Evolutionary conservation across 2,329 filamentous ascomycete species (phyloP).

Genomic region (Trichoderma oligosporum): DNA sequence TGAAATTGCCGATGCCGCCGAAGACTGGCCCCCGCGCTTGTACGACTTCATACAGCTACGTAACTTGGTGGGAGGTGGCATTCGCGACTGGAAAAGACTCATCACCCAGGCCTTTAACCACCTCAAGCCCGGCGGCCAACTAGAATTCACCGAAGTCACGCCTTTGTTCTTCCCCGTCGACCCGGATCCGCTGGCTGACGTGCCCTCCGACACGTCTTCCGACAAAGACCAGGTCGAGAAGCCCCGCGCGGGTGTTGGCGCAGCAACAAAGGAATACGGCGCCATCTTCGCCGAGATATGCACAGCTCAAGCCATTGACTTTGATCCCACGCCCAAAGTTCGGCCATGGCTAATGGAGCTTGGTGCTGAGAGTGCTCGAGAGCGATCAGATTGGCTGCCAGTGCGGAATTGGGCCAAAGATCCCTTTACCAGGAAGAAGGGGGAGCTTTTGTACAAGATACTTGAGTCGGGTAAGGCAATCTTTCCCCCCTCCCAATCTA

Average conservation of each 20-base stretch:
- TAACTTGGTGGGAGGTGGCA: slow-evolving; percentile 43
- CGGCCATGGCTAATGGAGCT: slow-evolving; percentile 34
- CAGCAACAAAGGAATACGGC: slow-evolving; percentile 36
- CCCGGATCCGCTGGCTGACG: slow-evolving; percentile 21
- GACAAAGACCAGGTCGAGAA: neutral
- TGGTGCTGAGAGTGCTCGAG: slow-evolving; percentile 40
- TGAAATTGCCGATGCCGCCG: slow-evolving; percentile 55
- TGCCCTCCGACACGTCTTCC: neutral
- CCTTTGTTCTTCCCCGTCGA: slow-evolving; percentile 41
- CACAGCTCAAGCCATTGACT: slow-evolving; percentile 35
- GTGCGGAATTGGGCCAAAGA: slow-evolving; percentile 40
- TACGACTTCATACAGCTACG: slow-evolving; percentile 44
- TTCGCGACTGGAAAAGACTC: slow-evolving; percentile 40
- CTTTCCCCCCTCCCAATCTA: no score
- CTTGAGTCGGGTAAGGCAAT: slow-evolving; percentile 24
- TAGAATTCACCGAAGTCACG: slow-evolving; percentile 43
- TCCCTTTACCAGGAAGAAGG: slow-evolving; percentile 37
- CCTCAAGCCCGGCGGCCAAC: slow-evolving; percentile 42
- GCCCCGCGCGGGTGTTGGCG: slow-evolving; percentile 24
- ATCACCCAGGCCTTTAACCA: slow-evolving; percentile 37
- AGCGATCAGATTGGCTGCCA: slow-evolving; percentile 42
- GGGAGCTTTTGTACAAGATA: slow-evolving; percentile 36
- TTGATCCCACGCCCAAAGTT: slow-evolving; percentile 38
- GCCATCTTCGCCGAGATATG: slow-evolving; percentile 29
- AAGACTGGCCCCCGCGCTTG: slow-evolving; percentile 37